Percentiles rank a stretch among this genome's conserved stretches.
These are phyloP conservation scores for Trichosporon asahii DNA, from an alignment of 1,284 basidiomycete genomes.

Conservation along the genomic window DNA sequence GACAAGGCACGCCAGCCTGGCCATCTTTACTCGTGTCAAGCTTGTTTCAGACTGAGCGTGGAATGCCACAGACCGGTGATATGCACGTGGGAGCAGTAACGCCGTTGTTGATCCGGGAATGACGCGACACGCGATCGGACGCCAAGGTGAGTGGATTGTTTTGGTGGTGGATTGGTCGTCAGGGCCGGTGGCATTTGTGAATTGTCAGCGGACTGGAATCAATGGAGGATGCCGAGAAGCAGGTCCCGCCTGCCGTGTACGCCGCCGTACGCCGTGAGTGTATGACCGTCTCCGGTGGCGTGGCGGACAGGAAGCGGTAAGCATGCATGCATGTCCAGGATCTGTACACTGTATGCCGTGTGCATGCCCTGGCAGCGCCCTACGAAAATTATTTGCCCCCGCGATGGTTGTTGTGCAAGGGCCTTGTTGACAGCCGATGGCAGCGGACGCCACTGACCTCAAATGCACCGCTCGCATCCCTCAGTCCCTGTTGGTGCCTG, in stretches of 20 bases:
- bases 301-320: background rate
- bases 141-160: background rate
- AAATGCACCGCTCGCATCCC: background rate
- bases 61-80: background rate
- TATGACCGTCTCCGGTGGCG: background rate
- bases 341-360: background rate
- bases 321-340: background rate
- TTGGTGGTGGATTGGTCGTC: background rate
- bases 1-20: background rate
- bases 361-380: background rate
- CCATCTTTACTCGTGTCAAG: background rate
- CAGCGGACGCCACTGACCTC: background rate
- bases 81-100: background rate
- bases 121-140: background rate
- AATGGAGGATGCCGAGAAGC: background rate
- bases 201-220: background rate
- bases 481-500: background rate
- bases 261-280: no score
- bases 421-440: background rate
- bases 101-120: background rate
- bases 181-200: background rate
- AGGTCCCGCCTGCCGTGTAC: background rate
- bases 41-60: background rate
- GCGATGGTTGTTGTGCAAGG: background rate
- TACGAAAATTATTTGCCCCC: background rate